Base-by-base conservation (phyloP, 2,329 filamentous ascomycete genomes). In the Botrytis squamosa region DNA sequence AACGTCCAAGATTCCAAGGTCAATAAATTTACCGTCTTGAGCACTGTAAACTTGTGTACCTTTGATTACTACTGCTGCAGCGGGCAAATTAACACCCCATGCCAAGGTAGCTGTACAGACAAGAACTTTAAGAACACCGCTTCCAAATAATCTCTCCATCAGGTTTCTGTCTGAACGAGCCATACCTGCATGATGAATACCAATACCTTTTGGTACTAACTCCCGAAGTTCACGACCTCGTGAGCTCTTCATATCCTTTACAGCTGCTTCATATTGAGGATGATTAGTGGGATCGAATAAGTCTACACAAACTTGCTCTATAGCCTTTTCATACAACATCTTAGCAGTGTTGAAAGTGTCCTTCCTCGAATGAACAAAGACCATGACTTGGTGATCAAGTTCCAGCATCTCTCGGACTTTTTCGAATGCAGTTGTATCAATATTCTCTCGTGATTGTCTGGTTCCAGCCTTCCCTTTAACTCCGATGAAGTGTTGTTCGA, bases 81-180 rank as follows among this genome's bases (percentile, higher is more conserved):
- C 96, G 0, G 96, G 96, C 83, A 99, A 89, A 83, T 99, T 99
- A 81, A 99, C 95, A 90, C 96, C 96, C 96, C 96, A 99, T 0
- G 96, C 96, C 40, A 99, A 87, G 1, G 96, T 99, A 18, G 96
- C 96, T 3, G 96, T 99, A 89, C 97, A 99, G 86, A 95, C 98
- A 36, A 99, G 91, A 0, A 99, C 95, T 82, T 96, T 97, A 78
- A 98, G 88, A n/a, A 98, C 91, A 40, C 96, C 97, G 77, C 97
- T 92, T 5, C 87, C 89, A 78, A 99, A 99, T 25, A 98, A 87
- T 29, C 93, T 90, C 82, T 99, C 97, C 86, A 98, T 94, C n/a
- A 98, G 84, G 78, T 99, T 99, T 76, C 96, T 89, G 82, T 99
- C 97, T 4, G 95, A 92, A 76, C 97, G 90, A 73, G 94, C 91